Evolutionary conservation across 2,329 filamentous ascomycete genomes (phyloP), one percentile per base, ranked within the genome.

Genomic region (Curvularia spicifera): DNA sequence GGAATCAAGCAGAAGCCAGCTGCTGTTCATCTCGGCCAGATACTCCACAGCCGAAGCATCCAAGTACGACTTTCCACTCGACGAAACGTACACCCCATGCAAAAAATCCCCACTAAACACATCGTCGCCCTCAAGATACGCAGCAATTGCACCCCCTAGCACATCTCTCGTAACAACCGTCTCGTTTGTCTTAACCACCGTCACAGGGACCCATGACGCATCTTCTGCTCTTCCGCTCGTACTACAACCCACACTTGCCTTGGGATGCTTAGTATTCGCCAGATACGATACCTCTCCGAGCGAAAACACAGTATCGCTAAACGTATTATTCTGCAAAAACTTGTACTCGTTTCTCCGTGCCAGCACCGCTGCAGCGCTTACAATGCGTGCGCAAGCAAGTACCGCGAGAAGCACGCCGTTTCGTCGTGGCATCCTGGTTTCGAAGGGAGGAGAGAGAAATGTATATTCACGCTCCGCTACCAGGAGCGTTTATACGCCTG

Each of bases 241-340:
- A 9, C 51, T 31, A 12, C 43, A 31, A 2, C 66, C 39, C 10
- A 59, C 56, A 12, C 37, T 57, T 10, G 57, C 70, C 46, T 71
- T 73, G 2, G 77, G 76, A 31, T 76, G 55, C 37, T 65, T 69
- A 7, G 70, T 64, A 51, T 76, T 76, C 1, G 76, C 76, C 1
- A 79, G 61, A 59, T 78, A 79, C 8, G 75, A 73, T 28, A 69
- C 56, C 40, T 78, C 69, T 9, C 77, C 77, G 3, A 79, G 70
- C 29, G 66, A 63, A 56, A 79, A 78, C 29, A 76, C 65, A 6
- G 71, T 63, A 60, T 73, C 71, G 15, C 76, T 71, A 46, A 73
- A 64, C 0, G 60, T 57, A 46, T 69, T 68, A 1, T 56, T 39
- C 2, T 64, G 29, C 43, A 70, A 45, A 28, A 68, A 68, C 10